A percentile compares a stretch with the other conserved stretches of the same genome.
Evolutionary conservation across 202 grass and related monocot species (phyloP).

Genomic region (Setaria italica): DNA sequence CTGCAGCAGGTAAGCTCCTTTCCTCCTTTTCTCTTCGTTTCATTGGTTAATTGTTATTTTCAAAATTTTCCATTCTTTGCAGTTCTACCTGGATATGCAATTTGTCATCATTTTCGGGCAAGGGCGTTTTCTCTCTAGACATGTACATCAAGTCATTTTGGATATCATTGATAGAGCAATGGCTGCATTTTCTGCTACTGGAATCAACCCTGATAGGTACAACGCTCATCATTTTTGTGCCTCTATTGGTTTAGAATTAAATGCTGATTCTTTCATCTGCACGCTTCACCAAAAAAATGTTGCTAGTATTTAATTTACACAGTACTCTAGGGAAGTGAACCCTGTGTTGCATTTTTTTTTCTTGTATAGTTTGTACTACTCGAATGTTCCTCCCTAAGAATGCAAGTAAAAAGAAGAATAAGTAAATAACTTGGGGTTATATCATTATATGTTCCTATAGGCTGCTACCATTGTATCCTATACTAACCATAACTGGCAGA

Average conservation of each 20-base stretch:
- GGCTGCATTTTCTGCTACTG: slow-evolving; percentile 91
- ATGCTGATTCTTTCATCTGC: neutral
- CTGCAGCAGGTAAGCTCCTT: slow-evolving; percentile 76
- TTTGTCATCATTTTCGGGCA: slow-evolving; percentile 95
- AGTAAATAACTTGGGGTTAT: slow-evolving; percentile 4
- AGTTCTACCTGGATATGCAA: slow-evolving; percentile 99
- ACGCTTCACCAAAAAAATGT: neutral
- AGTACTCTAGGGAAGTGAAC: slow-evolving; percentile 10
- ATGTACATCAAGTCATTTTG: slow-evolving; percentile 95
- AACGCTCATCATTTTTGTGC: slow-evolving; percentile 8
- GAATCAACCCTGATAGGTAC: slow-evolving; percentile 95
- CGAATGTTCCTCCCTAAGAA: neutral
- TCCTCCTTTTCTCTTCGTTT: slow-evolving; percentile 1
- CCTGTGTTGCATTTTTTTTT: neutral
- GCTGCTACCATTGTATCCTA: neutral
- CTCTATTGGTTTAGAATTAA: slow-evolving; percentile 34
- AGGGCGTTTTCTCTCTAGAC: slow-evolving; percentile 90
- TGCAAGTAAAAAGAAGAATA: neutral
- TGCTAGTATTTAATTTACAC: neutral
- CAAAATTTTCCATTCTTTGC: slow-evolving; percentile 37
- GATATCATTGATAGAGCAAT: slow-evolving; percentile 96
- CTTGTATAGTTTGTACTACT: neutral
- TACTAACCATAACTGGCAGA: neutral
- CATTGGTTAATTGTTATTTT: slow-evolving; percentile 31
- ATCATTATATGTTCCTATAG: neutral